Evolutionary conservation across 331 rosid species (phyloP).

Genomic region (Rosa hybrid): DNA sequence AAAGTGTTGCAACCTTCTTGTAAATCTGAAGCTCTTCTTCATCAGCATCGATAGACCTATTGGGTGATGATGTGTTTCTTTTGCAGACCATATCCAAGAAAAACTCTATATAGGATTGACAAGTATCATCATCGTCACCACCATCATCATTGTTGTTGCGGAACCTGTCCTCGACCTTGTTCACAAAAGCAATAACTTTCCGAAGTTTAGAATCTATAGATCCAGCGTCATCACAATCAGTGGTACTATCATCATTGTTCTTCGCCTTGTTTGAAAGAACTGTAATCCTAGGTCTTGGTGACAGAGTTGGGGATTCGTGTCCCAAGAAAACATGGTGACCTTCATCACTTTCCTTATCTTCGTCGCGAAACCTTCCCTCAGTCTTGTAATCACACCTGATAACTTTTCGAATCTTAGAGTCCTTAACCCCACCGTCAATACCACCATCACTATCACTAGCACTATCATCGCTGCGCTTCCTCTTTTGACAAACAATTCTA

Average conservation of each 20-base stretch:
- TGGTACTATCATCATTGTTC: neutral
- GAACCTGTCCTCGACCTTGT: neutral
- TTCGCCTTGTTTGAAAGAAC: neutral
- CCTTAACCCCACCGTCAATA: neutral
- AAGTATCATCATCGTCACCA: too few species aligned
- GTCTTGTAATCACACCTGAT: neutral
- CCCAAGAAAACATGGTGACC: neutral
- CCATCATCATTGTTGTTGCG: neutral
- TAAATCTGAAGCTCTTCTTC: neutral
- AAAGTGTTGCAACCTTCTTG: neutral
- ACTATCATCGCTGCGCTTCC: neutral
- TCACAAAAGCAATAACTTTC: neutral
- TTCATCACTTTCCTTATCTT: neutral
- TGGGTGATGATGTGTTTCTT: neutral
- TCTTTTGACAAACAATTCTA: neutral
- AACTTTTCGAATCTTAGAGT: neutral
- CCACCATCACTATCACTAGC: neutral
- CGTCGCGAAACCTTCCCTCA: neutral
- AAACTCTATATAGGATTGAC: neutral
- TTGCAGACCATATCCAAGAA: neutral
- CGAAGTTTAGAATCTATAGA: neutral
- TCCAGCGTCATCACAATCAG: neutral
- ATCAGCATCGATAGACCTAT: neutral
- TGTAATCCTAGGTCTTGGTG: neutral
- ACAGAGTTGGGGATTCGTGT: neutral